Percentiles rank a stretch among this genome's conserved stretches.
phyloP scores from a whole-genome alignment of 176 grass and related monocot species.

The Carex cristatella region DNA sequence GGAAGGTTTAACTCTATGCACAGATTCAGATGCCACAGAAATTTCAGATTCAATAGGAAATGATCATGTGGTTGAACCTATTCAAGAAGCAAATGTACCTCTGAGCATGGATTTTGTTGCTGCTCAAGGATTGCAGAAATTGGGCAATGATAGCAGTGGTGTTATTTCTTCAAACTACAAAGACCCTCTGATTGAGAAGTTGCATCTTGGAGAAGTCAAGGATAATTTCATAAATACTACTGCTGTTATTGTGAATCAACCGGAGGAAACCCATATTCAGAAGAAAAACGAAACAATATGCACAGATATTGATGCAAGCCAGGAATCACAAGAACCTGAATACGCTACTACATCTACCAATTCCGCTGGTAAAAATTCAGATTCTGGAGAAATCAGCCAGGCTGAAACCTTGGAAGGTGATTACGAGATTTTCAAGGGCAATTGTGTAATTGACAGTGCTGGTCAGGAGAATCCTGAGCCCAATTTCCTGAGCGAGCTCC shows the following conservation, averaged over 20 bases:
- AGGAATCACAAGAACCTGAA: background rate
- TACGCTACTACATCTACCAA: constrained; percentile 24
- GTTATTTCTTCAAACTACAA: background rate
- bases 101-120: background rate
- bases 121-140: background rate
- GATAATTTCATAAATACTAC: background rate
- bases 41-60: constrained; percentile 3
- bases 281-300: background rate
- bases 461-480: constrained; percentile 50
- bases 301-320: background rate
- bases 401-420: background rate
- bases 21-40: background rate
- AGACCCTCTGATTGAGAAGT: background rate
- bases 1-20: background rate
- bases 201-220: constrained; percentile 25
- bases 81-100: constrained; percentile 4
- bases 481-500: constrained; percentile 51
- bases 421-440: background rate
- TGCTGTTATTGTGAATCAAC: background rate
- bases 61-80: background rate
- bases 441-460: background rate
- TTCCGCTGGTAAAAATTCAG: background rate
- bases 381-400: background rate
- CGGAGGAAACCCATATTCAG: background rate
- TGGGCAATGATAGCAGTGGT: background rate